Conservation (phyloP, 176 grass and related monocot genomes). For the Echinochloa phyllopogon region DNA sequence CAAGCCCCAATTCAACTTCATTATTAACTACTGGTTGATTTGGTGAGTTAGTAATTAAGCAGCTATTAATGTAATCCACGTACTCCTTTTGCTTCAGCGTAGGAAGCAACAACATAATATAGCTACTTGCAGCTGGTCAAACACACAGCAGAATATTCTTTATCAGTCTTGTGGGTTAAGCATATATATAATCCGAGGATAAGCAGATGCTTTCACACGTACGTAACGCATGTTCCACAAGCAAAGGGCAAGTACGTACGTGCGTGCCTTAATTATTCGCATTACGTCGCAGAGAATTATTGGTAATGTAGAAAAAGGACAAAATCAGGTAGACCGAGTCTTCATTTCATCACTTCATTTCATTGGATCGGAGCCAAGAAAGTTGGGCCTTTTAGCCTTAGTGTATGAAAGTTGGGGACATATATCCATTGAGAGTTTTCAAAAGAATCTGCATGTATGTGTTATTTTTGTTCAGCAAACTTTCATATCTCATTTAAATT, state of each 20-base stretch:
- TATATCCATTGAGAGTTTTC: too few species aligned
- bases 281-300: slow-evolving; percentile 26
- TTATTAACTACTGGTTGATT: not conserved
- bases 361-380: too few species aligned
- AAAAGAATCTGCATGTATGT: too few species aligned
- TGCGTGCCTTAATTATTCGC: not conserved
- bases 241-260: not conserved
- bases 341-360: not conserved
- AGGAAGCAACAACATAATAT: not conserved
- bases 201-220: slow-evolving; percentile 10
- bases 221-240: slow-evolving; percentile 30
- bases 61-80: not conserved
- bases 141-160: not conserved
- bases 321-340: not conserved
- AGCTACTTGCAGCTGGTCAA: slow-evolving; percentile 16
- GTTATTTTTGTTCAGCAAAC: too few species aligned
- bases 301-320: not conserved
- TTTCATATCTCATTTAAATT: not conserved
- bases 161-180: not conserved
- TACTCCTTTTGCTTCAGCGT: slow-evolving; percentile 23
- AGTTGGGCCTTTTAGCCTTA: not conserved
- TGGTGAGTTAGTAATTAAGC: not conserved
- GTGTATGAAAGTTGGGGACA: not conserved
- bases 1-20: slow-evolving; percentile 14
- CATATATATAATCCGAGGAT: slow-evolving; percentile 16